Conservation (phyloP, 192 early-diverging fungal genomes). For the Backusella westeae region DNA sequence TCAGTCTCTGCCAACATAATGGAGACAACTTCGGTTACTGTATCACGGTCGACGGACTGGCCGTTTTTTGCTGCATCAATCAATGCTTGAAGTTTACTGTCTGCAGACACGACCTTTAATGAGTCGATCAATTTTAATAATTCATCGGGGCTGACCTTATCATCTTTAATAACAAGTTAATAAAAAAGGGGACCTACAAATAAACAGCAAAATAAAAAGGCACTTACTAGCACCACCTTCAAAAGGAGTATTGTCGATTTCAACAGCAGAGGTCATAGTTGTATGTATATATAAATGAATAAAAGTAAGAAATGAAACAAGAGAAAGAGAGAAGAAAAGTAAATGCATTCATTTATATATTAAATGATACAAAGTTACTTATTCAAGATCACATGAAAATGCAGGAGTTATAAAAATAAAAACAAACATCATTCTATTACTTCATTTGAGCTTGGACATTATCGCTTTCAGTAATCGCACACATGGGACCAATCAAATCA, state of each 20-base stretch:
- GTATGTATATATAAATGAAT: not conserved
- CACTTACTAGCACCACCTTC: not conserved
- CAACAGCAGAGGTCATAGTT: not conserved
- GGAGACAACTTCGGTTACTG: not conserved
- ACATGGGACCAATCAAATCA: not conserved
- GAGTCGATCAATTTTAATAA: conserved; percentile 6
- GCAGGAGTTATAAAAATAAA: conserved; percentile 5
- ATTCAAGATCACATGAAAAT: conserved; percentile 1
- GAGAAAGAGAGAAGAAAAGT: not conserved
- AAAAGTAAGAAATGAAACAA: not conserved
- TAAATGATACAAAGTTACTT: not conserved
- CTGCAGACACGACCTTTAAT: not conserved
- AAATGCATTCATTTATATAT: not conserved
- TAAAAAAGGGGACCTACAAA: not conserved
- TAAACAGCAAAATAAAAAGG: not conserved
- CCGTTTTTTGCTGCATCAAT: conserved; percentile 2
- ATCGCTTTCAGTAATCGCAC: not conserved
- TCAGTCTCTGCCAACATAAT: not conserved
- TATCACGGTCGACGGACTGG: not conserved
- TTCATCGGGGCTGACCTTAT: not conserved
- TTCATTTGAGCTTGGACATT: not conserved
- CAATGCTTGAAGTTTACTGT: not conserved
- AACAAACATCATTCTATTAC: not conserved
- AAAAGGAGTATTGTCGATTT: conserved; percentile 8
- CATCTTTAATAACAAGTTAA: not conserved